Evolutionary conservation across 108 stramenopile species (phyloP).

Genomic region (Seminavis robusta): DNA sequence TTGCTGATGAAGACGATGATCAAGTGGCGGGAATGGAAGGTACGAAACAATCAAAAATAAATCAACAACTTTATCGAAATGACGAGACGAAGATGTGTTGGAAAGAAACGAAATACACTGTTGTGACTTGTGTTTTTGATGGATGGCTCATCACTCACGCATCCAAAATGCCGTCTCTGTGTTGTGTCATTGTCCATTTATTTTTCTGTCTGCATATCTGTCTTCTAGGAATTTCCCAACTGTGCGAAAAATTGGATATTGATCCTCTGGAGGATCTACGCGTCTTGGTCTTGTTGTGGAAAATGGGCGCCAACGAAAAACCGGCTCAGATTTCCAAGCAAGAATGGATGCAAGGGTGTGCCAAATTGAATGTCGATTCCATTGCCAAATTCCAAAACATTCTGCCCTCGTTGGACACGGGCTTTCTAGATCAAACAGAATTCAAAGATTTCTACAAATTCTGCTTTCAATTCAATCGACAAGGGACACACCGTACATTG

Average conservation of each 20-base stretch:
- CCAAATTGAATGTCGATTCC: constrained; percentile 48
- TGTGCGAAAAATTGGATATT: constrained; percentile 76
- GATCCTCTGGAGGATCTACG: constrained; percentile 84
- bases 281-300: constrained; percentile 83
- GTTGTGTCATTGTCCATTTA: background rate
- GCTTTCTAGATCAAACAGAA: constrained; percentile 80
- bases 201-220: background rate
- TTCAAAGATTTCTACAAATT: constrained; percentile 93
- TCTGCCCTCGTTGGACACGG: constrained; percentile 74
- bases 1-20: constrained; percentile 67
- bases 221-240: constrained; percentile 51
- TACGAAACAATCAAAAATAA: constrained; percentile 6
- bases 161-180: background rate
- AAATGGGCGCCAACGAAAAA: constrained; percentile 75
- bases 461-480: constrained; percentile 87
- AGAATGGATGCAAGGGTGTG: constrained; percentile 75
- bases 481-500: constrained; percentile 88
- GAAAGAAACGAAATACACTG: background rate
- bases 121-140: background rate
- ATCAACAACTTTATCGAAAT: background rate
- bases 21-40: constrained; percentile 65
- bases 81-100: background rate
- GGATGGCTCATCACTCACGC: background rate
- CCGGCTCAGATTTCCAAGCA: constrained; percentile 74
- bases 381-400: constrained; percentile 58